Evolutionary conservation across 164 flowering plant genomes (phyloP), one percentile per base, ranked within the genome.

Genomic region (Umbellularia californica): DNA sequence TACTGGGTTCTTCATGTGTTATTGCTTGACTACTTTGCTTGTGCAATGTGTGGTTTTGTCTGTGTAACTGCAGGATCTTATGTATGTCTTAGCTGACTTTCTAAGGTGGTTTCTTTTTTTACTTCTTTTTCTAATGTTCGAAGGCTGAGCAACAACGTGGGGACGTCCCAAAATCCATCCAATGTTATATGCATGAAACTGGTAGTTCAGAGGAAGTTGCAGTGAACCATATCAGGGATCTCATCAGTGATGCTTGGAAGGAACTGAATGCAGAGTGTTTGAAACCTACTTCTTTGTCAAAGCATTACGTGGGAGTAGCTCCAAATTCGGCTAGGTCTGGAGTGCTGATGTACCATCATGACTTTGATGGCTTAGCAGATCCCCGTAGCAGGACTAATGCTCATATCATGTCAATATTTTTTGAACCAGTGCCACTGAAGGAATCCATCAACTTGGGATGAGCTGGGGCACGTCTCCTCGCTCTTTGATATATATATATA

Each of bases 151-250:
- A 78, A 50, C 10, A 41, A 65, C 68, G 78, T 52, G 81, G 81
- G 2, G 79, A 76, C 19, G 51, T 17, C 10, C 60, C 70, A 58
- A 76, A 76, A 58, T 27, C 81, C 25, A 30, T 78, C 23, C 65
- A 69, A 72, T 77, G 78, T 65, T 75, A 81, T 30, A 78, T 81
- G 83, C 55, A 76, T 41, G 79, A 81, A 70, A 70, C 58, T 5
- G 77, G 81, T 47, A 74, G n/a, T 12, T 65, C 73, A 0, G 81
- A 78, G 27, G 75, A 81, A 25, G 73, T 60, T 41, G 81, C 81
- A 15, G 72, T 64, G 11, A n/a, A 72, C 24, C 68, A 78, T 50
- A 67, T 81, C 3, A 67, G 47, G 3, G 11, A 25, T 28, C 2
- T 81, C 70, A 75, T 78, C 15, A n/a, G 35, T 7, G 66, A 75